Base-by-base conservation (phyloP, 345 rosid species). In the Moricandia arvensis region DNA sequence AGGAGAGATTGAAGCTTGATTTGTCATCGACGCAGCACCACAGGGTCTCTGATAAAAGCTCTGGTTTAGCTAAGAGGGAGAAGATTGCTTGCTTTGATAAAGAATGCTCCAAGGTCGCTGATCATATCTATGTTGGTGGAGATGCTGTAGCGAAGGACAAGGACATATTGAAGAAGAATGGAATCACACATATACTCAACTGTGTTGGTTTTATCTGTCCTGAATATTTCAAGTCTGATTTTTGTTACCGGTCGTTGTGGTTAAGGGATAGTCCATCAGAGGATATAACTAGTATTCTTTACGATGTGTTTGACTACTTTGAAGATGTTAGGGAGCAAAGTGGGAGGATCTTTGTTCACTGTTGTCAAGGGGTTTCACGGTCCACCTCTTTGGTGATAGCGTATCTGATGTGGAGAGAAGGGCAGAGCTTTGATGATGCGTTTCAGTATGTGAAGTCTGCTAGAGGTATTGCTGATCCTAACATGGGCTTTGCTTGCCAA, bases 401-500 rank as follows among this genome's bases (percentile, higher is more conserved):
- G 12, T 96, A 96, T 84, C 90, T 82, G 27, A 96, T 96, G 93
- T 96, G 99, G 99, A 87, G 99, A 80, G 98, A 96, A 78, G 99
- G 98, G 68, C 98, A 87, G 89, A 93, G 91, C 82, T 96, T 93
- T 62, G 99, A 96, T 66, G 99, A 93, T 80, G 99, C 99, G 31
- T 93, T 96, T 83, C 97, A 87, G 85, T 88, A 88, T 59, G 99
- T 96, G 53, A 96, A 96, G 87, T 89, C 93, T 27, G 98, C 98
- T 0, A 87, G 99, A 81, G 96, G 96, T 60, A 96, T 96, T 66
- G 97, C 98, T 62, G 99, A 96, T 80, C 99, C 98, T 31, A 96
- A 96, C 78, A 91, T 96, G 99, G 99, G 99, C 38, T 96, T 96
- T 73, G 97, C 99, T 69, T 96, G 98, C 85, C 99, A 96, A 86